Evolutionary conservation across 495 filamentous ascomycete species (phyloP), one percentile per base, ranked within the genome.

Genomic region (Lasiosphaeria hispida): DNA sequence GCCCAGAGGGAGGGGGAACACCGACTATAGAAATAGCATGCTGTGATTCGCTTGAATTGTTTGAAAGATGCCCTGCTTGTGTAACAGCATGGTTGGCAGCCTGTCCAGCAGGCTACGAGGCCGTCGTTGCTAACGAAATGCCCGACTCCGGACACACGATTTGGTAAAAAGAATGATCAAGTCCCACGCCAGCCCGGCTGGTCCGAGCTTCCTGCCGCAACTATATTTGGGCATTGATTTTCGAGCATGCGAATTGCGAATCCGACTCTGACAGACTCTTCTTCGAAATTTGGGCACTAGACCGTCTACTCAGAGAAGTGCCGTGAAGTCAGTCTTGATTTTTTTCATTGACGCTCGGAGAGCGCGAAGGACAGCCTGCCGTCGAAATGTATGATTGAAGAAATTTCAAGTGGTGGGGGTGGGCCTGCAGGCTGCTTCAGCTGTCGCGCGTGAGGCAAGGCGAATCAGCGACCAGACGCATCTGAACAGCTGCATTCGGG

Each of bases 41-140:
- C 18, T 5, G 2, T 41, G 50, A 53, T 36, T 40, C 50, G 50
- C n/a, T 53, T 53, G 34, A 40, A 7, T 18, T 18, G 15, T 19
- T 10, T 15, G 9, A 17, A 47, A 17, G 14, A 47, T 47, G 18
- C 15, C 43, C 43, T 33, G 49, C 34, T 37, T 49, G 41, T 37
- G 36, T 50, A 49, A 49, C 38, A 49, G 10, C 34, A 19, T 17
- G 14, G 33, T 49, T 33, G 8, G 13, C 30, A 33, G 9, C 8
- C 11, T 30, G 23, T 2, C 23, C 23, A 5, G 23, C 23, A 30
- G 23, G 23, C 23, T 30, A 30, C 23, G 23, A 30, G 23, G 48
- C 34, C 18, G 15, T 37, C 37, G 60, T 69, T 66, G 63, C 61
- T 64, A 69, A 67, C 53, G 56, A 48, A 61, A 62, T 67, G 49